Base-by-base conservation (phyloP, 768 basidiomycete genomes). In the Kwoniella sp. region DNA sequence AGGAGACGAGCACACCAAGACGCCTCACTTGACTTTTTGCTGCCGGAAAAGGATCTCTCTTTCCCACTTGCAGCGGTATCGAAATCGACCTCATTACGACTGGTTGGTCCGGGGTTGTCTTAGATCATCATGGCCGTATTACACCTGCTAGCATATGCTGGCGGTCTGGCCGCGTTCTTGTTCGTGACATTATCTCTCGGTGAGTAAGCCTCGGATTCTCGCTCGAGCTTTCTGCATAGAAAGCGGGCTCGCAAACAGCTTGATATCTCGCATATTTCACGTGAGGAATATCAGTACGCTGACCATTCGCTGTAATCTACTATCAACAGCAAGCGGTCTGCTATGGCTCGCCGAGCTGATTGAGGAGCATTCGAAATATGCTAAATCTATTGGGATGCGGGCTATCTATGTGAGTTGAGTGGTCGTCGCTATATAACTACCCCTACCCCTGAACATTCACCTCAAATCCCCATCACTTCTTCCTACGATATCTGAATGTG, bases 331-430 rank as follows among this genome's bases (percentile, higher is more conserved):
- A 55, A 94, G 91, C 81, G 95, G 94, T 7, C 83, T 98, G 51
- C 82, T 98, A 60, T 97, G 95, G 84, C 83, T 95, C 31, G 93
- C 94, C 1, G 95, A 98, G 79, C 80, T 97, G 31, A 97, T 98
- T 67, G 95, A 98, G 80, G 95, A 98, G 78, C 89, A 95, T 78
- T 88, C 92, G 13, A 86, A 86, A 52, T 75, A 86, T 61, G 90
- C 96, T 13, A 99, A 97, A 82, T 71, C 82, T 0, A 77, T 92
- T 25, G 96, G 96, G 0, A 88, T 92, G 80, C 83, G 90, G 69
- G 86, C 87, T n/a, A 92, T 91, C 67, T 93, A 92, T 82, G 94
- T 94, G 78, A 70, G 92, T 84, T 4, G 38, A 20, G 38, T 20
- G 38, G 38, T 9, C 20, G 38, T 41, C 38, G 38, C 38, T 41